These are phyloP conservation scores for Dorcoceras hygrometricum DNA, from an alignment of 257 asterid species.

Conservation along the genomic window DNA sequence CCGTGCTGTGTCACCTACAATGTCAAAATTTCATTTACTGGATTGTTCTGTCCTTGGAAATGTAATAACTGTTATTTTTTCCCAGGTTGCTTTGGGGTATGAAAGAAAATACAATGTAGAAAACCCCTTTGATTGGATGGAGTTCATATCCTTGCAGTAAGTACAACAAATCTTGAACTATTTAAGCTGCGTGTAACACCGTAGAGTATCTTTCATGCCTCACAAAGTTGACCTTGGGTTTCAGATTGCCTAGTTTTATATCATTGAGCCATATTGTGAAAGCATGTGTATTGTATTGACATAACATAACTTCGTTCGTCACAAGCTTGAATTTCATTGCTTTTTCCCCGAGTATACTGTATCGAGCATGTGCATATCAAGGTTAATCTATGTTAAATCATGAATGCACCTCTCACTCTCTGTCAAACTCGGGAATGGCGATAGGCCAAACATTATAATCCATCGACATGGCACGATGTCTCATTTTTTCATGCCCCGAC, in stretches of 20 bases:
- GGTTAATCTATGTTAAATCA: not conserved
- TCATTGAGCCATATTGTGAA: not conserved
- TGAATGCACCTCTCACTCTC: not conserved
- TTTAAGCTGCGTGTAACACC: not conserved
- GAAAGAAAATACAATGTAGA: conserved; percentile 49
- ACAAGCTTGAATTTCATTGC: not conserved
- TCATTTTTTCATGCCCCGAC: not conserved
- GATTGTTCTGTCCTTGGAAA: not conserved
- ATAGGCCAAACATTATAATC: not conserved
- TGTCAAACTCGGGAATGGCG: not conserved
- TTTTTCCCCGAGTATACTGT: not conserved
- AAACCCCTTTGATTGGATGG: conserved; percentile 93
- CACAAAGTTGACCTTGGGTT: too few species aligned
- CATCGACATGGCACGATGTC: too few species aligned
- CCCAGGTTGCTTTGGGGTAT: conserved; percentile 67
- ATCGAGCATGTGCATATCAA: not conserved
- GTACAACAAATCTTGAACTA: conserved; percentile 19
- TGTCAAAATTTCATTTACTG: too few species aligned
- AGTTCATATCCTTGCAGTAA: conserved; percentile 71
- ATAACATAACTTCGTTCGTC: not conserved
- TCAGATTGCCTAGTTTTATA: not conserved
- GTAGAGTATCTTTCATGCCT: not conserved
- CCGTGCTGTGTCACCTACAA: not conserved
- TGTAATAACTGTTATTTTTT: not conserved
- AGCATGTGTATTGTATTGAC: not conserved